A percentile compares a stretch with the other conserved stretches of the same genome.
Conservation (phyloP, 1,284 basidiomycete genomes). For the Apiotrichum siamense region DNA sequence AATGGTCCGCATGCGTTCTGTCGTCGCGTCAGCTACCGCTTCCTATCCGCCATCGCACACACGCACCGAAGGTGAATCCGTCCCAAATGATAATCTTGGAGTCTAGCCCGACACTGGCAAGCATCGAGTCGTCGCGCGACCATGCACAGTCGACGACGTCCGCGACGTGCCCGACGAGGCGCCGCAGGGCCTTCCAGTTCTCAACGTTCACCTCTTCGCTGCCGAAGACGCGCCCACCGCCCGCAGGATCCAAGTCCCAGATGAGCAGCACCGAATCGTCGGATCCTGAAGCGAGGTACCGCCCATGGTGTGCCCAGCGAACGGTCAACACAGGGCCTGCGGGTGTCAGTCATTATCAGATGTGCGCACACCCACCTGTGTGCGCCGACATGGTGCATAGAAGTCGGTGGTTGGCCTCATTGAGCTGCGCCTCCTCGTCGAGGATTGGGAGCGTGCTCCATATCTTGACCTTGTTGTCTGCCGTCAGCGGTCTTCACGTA, state of each 20-base stretch:
- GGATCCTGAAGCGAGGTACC: slow-evolving; percentile 91
- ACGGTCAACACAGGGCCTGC: slow-evolving; percentile 80
- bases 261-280: slow-evolving; percentile 95
- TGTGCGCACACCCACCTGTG: slow-evolving; percentile 54
- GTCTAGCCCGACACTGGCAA: slow-evolving; percentile 92
- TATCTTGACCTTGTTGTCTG: slow-evolving; percentile 89
- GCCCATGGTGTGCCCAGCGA: slow-evolving; percentile 91
- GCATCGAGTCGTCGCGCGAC: slow-evolving; percentile 81
- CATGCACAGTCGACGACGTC: slow-evolving; percentile 96
- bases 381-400: slow-evolving; percentile 90
- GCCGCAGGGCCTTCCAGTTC: slow-evolving; percentile 88
- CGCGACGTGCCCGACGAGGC: slow-evolving; percentile 90
- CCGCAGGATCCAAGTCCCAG: slow-evolving; percentile 87
- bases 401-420: slow-evolving; percentile 72
- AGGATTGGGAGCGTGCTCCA: slow-evolving; percentile 95
- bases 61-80: slow-evolving; percentile 70
- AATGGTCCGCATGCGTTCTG: slow-evolving; percentile 74
- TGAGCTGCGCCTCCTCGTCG: slow-evolving; percentile 62
- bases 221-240: slow-evolving; percentile 81
- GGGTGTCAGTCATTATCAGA: background rate
- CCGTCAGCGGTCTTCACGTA: background rate
- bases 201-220: slow-evolving; percentile 93
- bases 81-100: slow-evolving; percentile 90
- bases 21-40: background rate
- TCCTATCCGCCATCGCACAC: no score